A percentile compares a stretch with the other conserved stretches of the same genome.
phyloP scores from a whole-genome alignment of 2,329 filamentous ascomycete species.

The Cordyceps tenuipes region DNA sequence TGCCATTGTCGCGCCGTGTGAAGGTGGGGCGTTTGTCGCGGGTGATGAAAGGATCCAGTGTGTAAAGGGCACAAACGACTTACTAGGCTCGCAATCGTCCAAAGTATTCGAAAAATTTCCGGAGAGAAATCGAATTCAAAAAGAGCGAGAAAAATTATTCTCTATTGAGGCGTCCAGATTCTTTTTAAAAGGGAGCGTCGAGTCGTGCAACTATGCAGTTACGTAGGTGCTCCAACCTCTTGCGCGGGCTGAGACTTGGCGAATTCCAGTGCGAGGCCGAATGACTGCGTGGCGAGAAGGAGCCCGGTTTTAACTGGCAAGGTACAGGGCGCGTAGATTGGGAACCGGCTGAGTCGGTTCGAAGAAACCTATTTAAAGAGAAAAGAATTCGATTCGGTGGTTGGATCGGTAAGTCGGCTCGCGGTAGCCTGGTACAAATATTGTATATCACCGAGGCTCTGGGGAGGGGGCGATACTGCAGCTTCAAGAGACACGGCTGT shows the following conservation, averaged over 20 bases:
- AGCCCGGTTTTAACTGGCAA: constrained; percentile 1
- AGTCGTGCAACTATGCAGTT: neutral
- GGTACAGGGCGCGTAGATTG: neutral
- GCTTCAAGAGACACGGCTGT: neutral
- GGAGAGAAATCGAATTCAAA: neutral
- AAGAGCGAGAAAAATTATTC: neutral
- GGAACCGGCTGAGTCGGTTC: neutral
- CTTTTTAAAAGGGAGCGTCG: neutral
- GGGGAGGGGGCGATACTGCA: neutral
- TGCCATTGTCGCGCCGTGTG: neutral
- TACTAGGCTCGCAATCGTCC: constrained; percentile 6
- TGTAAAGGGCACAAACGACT: neutral
- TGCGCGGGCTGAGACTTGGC: constrained; percentile 6
- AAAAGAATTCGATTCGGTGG: neutral
- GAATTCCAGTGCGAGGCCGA: constrained; percentile 11
- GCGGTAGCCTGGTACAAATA: neutral
- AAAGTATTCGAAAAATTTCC: neutral
- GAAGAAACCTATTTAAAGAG: neutral
- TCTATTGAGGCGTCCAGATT: neutral
- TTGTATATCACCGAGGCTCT: neutral
- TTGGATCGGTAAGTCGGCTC: neutral
- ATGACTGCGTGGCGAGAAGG: neutral
- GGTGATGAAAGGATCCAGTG: neutral
- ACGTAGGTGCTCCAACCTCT: constrained; percentile 4
- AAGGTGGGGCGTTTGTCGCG: neutral